A percentile compares a stretch with the other conserved stretches of the same genome.
Evolutionary conservation across 2,329 filamentous ascomycete species (phyloP).

Genomic region (Calonectria pseudoreteaudii): DNA sequence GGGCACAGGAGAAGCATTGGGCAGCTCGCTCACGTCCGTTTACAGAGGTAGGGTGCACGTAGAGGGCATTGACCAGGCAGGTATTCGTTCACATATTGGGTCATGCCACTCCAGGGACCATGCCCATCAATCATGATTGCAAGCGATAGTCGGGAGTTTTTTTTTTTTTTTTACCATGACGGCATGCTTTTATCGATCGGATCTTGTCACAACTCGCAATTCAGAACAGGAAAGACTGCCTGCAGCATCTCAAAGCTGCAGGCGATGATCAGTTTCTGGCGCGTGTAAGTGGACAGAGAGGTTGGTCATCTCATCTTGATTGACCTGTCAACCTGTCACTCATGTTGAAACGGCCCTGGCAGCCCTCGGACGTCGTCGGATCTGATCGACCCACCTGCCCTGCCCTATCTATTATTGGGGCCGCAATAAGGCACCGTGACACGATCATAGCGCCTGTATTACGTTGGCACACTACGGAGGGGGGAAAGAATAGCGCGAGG

Average conservation of each 20-base stretch:
- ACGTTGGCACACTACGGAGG: background rate
- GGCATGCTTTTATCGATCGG: background rate
- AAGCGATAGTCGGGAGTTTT: background rate
- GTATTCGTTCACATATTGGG: background rate
- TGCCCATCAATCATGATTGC: background rate
- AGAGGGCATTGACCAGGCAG: background rate
- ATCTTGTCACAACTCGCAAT: background rate
- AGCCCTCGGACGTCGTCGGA: background rate
- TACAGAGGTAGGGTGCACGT: background rate
- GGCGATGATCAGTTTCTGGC: background rate
- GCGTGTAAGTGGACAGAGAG: background rate
- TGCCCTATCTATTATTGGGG: background rate
- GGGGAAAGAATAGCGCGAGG: background rate
- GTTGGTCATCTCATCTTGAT: background rate
- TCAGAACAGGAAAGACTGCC: background rate
- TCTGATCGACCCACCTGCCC: background rate
- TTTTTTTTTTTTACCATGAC: background rate
- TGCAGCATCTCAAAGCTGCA: background rate
- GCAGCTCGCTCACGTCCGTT: background rate
- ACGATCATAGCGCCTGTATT: background rate
- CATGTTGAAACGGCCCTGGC: background rate
- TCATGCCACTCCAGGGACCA: background rate
- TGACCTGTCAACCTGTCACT: slow-evolving; percentile 9
- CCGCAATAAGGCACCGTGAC: background rate
- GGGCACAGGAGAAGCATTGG: background rate